Conservation (phyloP, 2,329 filamentous ascomycete genomes). For the Aspergillus melleus region DNA sequence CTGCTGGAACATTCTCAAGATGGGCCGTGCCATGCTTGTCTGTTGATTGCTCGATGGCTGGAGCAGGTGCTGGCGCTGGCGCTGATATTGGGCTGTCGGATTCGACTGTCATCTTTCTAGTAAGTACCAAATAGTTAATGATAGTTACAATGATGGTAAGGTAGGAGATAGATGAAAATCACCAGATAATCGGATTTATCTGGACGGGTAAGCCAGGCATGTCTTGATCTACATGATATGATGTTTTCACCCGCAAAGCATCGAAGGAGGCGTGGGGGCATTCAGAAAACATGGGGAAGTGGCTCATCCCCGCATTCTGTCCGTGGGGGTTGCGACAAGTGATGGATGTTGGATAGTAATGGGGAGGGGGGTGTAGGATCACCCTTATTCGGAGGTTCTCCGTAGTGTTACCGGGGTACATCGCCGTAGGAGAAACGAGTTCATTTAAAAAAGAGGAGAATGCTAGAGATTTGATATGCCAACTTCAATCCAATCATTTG, state of each 20-base stretch:
- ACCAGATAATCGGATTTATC: too few species aligned
- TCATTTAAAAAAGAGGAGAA: not conserved
- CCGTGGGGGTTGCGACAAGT: not conserved
- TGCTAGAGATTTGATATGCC: not conserved
- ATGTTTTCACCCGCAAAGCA: not conserved
- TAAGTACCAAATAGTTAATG: too few species aligned
- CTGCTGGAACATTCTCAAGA: not conserved
- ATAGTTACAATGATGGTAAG: too few species aligned
- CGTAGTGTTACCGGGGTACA: not conserved
- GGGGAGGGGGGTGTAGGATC: not conserved
- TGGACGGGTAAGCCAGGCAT: not conserved
- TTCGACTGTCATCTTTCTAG: too few species aligned
- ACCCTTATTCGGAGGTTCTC: not conserved
- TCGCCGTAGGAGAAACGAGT: too few species aligned
- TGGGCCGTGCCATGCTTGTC: not conserved
- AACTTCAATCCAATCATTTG: not conserved
- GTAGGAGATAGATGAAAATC: too few species aligned
- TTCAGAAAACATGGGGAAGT: not conserved
- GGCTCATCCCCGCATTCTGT: slow-evolving; percentile 2
- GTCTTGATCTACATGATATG: not conserved
- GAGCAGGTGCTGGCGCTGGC: not conserved
- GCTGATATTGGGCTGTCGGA: not conserved
- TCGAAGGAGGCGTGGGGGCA: slow-evolving; percentile 5
- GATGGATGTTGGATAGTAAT: not conserved
- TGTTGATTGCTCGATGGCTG: not conserved